Evolutionary conservation across 2,329 filamentous ascomycete genomes (phyloP), one percentile per base, ranked within the genome.

Genomic region (Daldinia eschscholtzii): DNA sequence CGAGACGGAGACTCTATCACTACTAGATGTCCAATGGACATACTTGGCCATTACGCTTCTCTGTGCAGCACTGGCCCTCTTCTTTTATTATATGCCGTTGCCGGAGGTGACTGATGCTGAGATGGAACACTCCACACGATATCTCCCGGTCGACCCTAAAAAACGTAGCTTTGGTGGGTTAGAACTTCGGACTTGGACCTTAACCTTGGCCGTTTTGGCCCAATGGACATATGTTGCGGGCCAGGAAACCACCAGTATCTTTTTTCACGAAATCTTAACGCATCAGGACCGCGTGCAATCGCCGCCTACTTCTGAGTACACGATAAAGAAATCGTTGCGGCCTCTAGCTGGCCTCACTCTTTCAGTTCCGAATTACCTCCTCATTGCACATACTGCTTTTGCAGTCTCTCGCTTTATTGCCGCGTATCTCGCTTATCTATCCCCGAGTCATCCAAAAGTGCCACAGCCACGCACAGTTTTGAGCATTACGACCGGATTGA

Each of bases 191-290:
- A 88, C 86, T 0, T 81, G 85, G 75, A 85, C 81, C 37, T 84
- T 97, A 7, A 87, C 89, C 67, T 85, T 94, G 65, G 93, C 92
- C 0, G 89, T 94, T 0, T 79, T 91, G 39, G 89, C 92, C 0
- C 93, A 97, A 75, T 97, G 93, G 82, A 87, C 88, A 35, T 97
- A 97, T 75, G 90, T 92, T 1, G 92, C 91, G 6, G 88, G 90
- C 0, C 93, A 97, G 75, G 89, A 90, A 74, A 85, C 83, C 75
- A 85, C 88, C 80, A 87, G 85, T 70, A 86, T 89, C 72, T 91
- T 85, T 78, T 90, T 91, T 75, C 79, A 84, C 15, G 76, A 79
- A n/a, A 79, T 90, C 10, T 74, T 90, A 57, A 76, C 81, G 6
- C 81, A 82, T 0, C 78, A 41, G 57, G 57, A 33, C 18, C 20